Conservation (phyloP, 306 rosid species). For the Comarum palustre region DNA sequence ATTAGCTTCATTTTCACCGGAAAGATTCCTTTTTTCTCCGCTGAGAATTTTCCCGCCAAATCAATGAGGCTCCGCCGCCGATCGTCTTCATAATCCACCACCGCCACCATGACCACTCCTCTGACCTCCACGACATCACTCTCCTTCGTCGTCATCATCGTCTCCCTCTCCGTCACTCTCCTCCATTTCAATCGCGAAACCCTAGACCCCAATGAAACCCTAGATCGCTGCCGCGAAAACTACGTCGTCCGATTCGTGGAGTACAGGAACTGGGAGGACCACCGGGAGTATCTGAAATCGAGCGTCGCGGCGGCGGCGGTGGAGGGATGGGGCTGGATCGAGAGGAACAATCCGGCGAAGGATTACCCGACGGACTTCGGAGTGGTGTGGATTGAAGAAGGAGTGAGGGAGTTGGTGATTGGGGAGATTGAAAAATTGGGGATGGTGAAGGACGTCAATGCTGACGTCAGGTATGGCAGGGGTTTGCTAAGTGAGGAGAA, state of each 20-base stretch:
- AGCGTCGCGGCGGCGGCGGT: constrained; percentile 11
- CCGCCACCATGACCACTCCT: constrained; percentile 38
- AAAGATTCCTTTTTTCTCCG: constrained; percentile 1
- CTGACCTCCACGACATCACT: constrained; percentile 25
- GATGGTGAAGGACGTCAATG: constrained; percentile 72
- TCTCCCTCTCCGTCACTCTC: constrained; percentile 33
- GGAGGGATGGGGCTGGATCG: constrained; percentile 82
- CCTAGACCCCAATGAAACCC: constrained; percentile 17
- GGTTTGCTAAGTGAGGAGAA: constrained; percentile 43
- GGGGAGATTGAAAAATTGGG: constrained; percentile 50
- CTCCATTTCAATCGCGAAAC: constrained; percentile 32
- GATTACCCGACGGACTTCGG: constrained; percentile 84
- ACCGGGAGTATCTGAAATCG: constrained; percentile 55
- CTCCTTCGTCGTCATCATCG: constrained; percentile 34
- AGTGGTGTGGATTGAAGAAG: constrained; percentile 59
- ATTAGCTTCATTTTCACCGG: neutral
- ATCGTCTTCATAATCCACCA: neutral
- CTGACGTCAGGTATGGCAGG: constrained; percentile 62
- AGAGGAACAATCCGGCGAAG: constrained; percentile 69
- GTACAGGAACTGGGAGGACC: constrained; percentile 55
- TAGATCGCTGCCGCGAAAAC: constrained; percentile 31
- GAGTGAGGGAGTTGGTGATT: constrained; percentile 32
- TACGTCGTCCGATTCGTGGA: constrained; percentile 68
- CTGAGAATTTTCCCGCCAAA: constrained; percentile 51
- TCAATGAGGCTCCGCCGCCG: constrained; percentile 20